Evolutionary conservation across 306 rosid genomes (phyloP), one percentile per base, ranked within the genome.

Genomic region (Vachellia pachyceras): DNA sequence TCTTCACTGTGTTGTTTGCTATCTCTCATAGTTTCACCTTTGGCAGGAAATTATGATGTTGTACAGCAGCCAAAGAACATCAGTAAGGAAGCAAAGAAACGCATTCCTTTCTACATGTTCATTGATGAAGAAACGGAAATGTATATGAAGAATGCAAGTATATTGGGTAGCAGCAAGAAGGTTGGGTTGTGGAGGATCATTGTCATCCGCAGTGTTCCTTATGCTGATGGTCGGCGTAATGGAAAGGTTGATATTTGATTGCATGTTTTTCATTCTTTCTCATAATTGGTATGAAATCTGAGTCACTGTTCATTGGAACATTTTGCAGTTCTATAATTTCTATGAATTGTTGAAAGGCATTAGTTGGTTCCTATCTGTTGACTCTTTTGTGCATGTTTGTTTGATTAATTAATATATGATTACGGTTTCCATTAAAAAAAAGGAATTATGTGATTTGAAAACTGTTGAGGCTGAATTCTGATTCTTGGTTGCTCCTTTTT

Each of bases 111-210:
- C 87, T 95, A 72, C 85, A 91, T 95, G 97, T 95, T 95, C 78
- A 86, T 95, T 73, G 99, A 95, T 60, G 93, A 95, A 86, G 96
- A 91, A 85, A 93, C 99, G 45, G 98, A 95, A 84, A 77, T 75
- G 42, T 89, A 70, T 86, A 90, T 95, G 94, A 93, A 88, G 87
- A 95, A 91, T 87, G 89, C 86, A 40, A 93, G 92, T 73, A 86
- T 86, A 80, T 80, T 95, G 82, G 92, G 76, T 79, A 81, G 88
- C 91, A 86, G 88, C 76, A 93, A 85, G 82, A 87, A 73, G 86
- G 88, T 95, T 78, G 99, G 99, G 73, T 70, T 93, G 84, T 95
- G 99, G 98, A 95, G 93, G 89, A 88, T 93, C 86, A 87, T 95
- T 67, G 93, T 95, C 18, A 92, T 91, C 63, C 97, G 14, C 80